Evolutionary conservation across 2,329 filamentous ascomycete species (phyloP).

Genomic region (Epichloe festucae): DNA sequence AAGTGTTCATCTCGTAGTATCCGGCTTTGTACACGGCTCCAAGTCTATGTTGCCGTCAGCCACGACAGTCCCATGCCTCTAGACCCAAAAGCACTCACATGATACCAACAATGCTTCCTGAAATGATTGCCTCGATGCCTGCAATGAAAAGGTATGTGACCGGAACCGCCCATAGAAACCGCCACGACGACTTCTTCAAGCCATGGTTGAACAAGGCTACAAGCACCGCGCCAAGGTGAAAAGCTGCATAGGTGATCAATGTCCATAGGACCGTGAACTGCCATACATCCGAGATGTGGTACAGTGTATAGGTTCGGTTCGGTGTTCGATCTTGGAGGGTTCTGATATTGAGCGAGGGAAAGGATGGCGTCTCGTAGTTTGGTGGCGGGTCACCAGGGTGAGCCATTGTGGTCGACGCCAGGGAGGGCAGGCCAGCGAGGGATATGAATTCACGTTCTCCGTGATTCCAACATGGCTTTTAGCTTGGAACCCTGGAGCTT

Average conservation of each 20-base stretch:
- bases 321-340: slow-evolving; percentile 29
- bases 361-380: slow-evolving; percentile 53
- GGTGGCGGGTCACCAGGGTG: slow-evolving; percentile 22
- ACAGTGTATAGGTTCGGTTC: slow-evolving; percentile 46
- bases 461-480: neutral
- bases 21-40: slow-evolving; percentile 71
- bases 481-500: neutral
- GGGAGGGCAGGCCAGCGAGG: neutral
- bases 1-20: slow-evolving; percentile 84
- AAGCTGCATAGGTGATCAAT: slow-evolving; percentile 60
- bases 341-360: slow-evolving; percentile 74
- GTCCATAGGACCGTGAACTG: slow-evolving; percentile 84
- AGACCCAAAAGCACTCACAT: slow-evolving; percentile 42
- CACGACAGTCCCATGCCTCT: neutral
- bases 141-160: slow-evolving; percentile 58
- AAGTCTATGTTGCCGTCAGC: slow-evolving; percentile 43
- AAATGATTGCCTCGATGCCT: slow-evolving; percentile 62
- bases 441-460: neutral
- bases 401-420: slow-evolving; percentile 3
- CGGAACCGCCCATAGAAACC: slow-evolving; percentile 58
- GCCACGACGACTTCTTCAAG: slow-evolving; percentile 41
- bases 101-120: slow-evolving; percentile 69
- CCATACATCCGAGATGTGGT: slow-evolving; percentile 66
- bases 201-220: slow-evolving; percentile 64
- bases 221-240: slow-evolving; percentile 58